Conservation (phyloP, 768 basidiomycete genomes). For the Clitopilus passeckerianus region DNA sequence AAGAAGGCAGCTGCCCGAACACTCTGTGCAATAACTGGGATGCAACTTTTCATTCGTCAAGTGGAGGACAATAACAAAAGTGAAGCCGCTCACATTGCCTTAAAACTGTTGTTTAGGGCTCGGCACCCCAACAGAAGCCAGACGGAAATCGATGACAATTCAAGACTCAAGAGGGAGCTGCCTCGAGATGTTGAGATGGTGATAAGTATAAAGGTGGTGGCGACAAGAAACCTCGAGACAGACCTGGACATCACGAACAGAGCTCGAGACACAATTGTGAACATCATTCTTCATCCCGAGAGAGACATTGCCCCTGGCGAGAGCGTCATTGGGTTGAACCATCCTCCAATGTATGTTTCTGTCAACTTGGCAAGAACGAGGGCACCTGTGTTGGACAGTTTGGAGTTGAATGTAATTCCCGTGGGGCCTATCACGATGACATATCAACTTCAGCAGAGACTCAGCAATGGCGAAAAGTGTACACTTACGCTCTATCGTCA, state of each 20-base stretch:
- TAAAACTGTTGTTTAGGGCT: neutral
- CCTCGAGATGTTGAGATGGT: conserved; percentile 18
- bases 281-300: conserved; percentile 26
- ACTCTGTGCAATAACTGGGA: no score
- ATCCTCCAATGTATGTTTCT: conserved; percentile 23
- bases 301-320: conserved; percentile 12
- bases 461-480: neutral
- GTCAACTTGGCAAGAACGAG: conserved; percentile 24
- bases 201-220: conserved; percentile 34
- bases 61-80: no score
- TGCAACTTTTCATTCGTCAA: no score
- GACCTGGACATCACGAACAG: conserved; percentile 37
- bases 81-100: no score
- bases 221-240: conserved; percentile 32
- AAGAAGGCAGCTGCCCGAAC: no score
- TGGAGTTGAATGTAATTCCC: conserved; percentile 25
- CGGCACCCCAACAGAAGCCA: conserved; percentile 4
- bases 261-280: conserved; percentile 20
- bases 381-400: conserved; percentile 16
- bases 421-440: conserved; percentile 16
- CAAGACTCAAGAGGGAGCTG: conserved; percentile 14
- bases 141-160: conserved; percentile 1
- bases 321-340: conserved; percentile 15
- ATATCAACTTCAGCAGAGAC: conserved; percentile 13
- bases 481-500: neutral